Conservation (phyloP, 1,284 basidiomycete genomes). For the Sporisorium scitamineum region DNA sequence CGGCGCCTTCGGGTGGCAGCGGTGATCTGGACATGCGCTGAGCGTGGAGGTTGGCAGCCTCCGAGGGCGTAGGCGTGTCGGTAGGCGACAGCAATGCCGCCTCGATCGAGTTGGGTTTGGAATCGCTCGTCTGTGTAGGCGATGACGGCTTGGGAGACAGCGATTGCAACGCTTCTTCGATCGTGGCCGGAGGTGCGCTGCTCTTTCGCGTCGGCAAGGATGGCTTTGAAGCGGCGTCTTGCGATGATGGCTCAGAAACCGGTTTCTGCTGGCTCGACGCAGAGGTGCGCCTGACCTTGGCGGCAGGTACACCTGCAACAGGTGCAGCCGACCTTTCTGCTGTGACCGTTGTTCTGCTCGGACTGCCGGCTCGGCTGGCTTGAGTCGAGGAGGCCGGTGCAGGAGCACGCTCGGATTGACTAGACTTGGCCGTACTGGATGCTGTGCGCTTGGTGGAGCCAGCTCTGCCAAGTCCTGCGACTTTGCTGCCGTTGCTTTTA, state of each 20-base stretch:
- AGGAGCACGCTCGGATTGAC: slow-evolving; percentile 2
- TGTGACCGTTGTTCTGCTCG: slow-evolving; percentile 8
- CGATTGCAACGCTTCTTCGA: slow-evolving; percentile 12
- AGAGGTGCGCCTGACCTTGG: slow-evolving; percentile 39
- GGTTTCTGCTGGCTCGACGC: slow-evolving; percentile 21
- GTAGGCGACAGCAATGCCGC: slow-evolving; percentile 40
- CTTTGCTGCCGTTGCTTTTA: neutral
- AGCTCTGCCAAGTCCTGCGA: neutral
- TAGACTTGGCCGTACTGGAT: slow-evolving; percentile 8
- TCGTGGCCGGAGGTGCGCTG: slow-evolving; percentile 7
- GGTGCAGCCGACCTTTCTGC: slow-evolving; percentile 16
- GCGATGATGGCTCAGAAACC: neutral
- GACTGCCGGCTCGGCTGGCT: slow-evolving; percentile 2
- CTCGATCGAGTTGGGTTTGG: slow-evolving; percentile 32
- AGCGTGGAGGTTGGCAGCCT: slow-evolving; percentile 34
- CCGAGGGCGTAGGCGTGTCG: slow-evolving; percentile 36
- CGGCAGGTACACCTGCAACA: slow-evolving; percentile 14
- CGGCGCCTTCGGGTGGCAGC: slow-evolving; percentile 20
- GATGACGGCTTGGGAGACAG: slow-evolving; percentile 16
- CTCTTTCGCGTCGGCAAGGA: neutral
- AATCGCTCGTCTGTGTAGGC: slow-evolving; percentile 10
- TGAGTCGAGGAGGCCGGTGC: slow-evolving; percentile 1
- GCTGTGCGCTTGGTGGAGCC: slow-evolving; percentile 29
- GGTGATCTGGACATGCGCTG: slow-evolving; percentile 29
- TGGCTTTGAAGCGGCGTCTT: neutral